Percentiles rank a stretch among this genome's conserved stretches.
phyloP scores from a whole-genome alignment of 1,139 yeast genomes.

The Fermentozyma sake region DNA sequence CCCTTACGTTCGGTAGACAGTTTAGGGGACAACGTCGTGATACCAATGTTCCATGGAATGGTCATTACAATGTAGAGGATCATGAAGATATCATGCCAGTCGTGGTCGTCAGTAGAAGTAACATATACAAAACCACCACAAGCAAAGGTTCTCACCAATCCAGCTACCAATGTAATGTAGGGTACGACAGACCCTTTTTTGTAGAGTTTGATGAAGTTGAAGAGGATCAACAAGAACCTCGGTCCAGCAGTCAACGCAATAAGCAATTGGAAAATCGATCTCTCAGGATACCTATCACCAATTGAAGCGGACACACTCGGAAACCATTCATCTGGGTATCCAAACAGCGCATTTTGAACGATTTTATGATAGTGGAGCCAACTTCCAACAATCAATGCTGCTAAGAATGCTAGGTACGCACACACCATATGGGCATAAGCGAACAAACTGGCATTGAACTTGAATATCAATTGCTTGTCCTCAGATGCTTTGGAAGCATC shows the following conservation, averaged over 20 bases:
- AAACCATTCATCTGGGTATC: constrained; percentile 98
- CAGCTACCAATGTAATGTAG: constrained; percentile 46
- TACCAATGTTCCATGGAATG: constrained; percentile 80
- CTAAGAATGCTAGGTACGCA: constrained; percentile 68
- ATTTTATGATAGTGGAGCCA: constrained; percentile 78
- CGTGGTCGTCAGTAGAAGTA: constrained; percentile 95
- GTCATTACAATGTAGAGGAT: constrained; percentile 82
- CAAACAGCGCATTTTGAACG: constrained; percentile 78
- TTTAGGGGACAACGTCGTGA: constrained; percentile 51
- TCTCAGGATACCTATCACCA: constrained; percentile 94
- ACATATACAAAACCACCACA: constrained; percentile 99
- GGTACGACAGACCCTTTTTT: constrained; percentile 40
- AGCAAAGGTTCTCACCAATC: constrained; percentile 78
- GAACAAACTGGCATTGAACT: constrained; percentile 56
- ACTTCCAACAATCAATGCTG: constrained; percentile 71
- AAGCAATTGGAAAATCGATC: constrained; percentile 83
- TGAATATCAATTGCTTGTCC: too few species aligned
- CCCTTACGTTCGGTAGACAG: constrained; percentile 44
- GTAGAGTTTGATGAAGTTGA: constrained; percentile 48
- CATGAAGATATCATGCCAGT: constrained; percentile 94
- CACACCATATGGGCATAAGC: constrained; percentile 69
- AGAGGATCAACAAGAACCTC: constrained; percentile 65
- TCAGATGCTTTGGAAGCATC: too few species aligned
- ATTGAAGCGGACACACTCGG: constrained; percentile 96
- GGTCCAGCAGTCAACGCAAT: constrained; percentile 84